Percentiles rank a stretch among this genome's conserved stretches.
phyloP scores from a whole-genome alignment of 345 rosid species.

The Psidium friedrichsthalianum region DNA sequence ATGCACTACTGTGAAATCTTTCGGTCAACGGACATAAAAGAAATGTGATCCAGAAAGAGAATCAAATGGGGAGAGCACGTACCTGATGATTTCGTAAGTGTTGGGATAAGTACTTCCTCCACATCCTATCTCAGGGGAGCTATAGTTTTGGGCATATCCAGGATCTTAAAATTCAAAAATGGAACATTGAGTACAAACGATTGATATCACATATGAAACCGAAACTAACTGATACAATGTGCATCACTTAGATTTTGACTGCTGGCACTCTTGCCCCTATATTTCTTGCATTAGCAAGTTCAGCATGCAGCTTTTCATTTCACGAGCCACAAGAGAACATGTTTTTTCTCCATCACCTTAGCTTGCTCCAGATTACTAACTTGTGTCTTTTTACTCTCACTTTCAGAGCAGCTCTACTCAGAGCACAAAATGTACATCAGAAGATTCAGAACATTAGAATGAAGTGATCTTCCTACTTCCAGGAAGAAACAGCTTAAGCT shows the following conservation, averaged over 20 bases:
- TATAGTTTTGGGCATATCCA: constrained; percentile 31
- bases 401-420: constrained; percentile 52
- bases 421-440: background rate
- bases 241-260: constrained; percentile 34
- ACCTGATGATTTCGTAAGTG: constrained; percentile 43
- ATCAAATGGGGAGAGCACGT: background rate
- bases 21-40: background rate
- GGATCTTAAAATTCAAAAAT: constrained; percentile 14
- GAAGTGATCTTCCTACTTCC: background rate
- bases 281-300: constrained; percentile 35
- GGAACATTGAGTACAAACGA: background rate
- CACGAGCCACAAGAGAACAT: constrained; percentile 25
- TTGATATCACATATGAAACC: background rate
- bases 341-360: constrained; percentile 50
- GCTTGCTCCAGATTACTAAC: constrained; percentile 56
- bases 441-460: background rate
- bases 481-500: background rate
- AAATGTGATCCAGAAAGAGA: background rate
- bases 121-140: constrained; percentile 22
- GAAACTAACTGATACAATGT: background rate
- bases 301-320: constrained; percentile 34
- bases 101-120: constrained; percentile 23
- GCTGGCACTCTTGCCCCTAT: constrained; percentile 33
- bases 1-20: background rate
- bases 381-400: constrained; percentile 62